Evolutionary conservation across 768 basidiomycete genomes (phyloP), one percentile per base, ranked within the genome.

Genomic region (Cystofilobasidium bisporidii): DNA sequence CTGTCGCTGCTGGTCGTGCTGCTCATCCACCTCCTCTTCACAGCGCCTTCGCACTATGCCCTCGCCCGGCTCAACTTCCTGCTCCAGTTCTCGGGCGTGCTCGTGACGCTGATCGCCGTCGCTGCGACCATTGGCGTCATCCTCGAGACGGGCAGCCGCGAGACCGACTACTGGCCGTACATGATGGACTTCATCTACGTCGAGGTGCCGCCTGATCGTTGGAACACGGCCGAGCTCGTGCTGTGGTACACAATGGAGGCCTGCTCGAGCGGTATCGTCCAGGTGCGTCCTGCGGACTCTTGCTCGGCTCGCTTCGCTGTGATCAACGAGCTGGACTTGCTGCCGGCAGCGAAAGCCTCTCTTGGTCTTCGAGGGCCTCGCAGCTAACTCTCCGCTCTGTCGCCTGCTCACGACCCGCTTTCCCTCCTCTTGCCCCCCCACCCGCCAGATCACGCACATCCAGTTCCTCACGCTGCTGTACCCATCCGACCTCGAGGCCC

Each of bases 381-480:
- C n/a, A n/a, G n/a, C n/a, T n/a, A n/a, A n/a, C n/a, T n/a, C n/a
- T n/a, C n/a, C n/a, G n/a, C n/a, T n/a, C n/a, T n/a, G n/a, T n/a
- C n/a, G n/a, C n/a, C n/a, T n/a, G n/a, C 18, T 43, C 11, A 6
- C 36, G n/a, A 14, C 69, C 69, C 50, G n/a, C n/a, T n/a, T n/a
- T n/a, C 63, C 43, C 60, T 11, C n/a, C 17, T 11, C 33, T 47
- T 60, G 26, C 61, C 9, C n/a, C 22, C 28, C 10, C 5, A 10
- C 6, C 47, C 20, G 9, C 20, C 74, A 97, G 91, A 87, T 91
- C 60, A 94, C 96, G 0, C 93, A 98, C 75, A 96, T 99, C 60
- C 96, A 98, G 76, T 97, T 98, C 77, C 81, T 99, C 63, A 94
- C 96, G 10, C 82, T 98, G 15, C 81, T 99, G 14, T 99, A 89